phyloP scores from a whole-genome alignment of 2,329 filamentous ascomycete species.

The Penicillium sp. region DNA sequence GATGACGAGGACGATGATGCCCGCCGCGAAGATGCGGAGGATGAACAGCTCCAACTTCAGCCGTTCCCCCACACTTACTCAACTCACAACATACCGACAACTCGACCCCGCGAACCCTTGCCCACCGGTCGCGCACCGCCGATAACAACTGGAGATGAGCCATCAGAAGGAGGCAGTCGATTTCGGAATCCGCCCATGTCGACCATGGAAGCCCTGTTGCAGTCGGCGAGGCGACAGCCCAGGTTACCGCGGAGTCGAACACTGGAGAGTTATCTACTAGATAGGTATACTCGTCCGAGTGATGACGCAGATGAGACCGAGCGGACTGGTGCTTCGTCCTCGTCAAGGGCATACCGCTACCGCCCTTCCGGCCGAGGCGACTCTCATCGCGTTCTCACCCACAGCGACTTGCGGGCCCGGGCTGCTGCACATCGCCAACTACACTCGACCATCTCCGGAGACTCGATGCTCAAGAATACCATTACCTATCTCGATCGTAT shows the following conservation, averaged over 20 bases:
- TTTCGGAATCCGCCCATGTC: slow-evolving; percentile 25
- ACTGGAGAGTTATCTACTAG: slow-evolving; percentile 39
- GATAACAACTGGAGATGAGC: slow-evolving; percentile 14
- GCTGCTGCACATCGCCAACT: slow-evolving; percentile 35
- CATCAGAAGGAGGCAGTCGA: slow-evolving; percentile 22
- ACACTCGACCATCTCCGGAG: slow-evolving; percentile 32
- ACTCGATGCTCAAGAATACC: slow-evolving; percentile 50
- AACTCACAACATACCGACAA: slow-evolving; percentile 23
- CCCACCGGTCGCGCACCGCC: slow-evolving; percentile 16
- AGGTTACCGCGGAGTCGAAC: slow-evolving; percentile 36
- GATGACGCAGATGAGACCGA: slow-evolving; percentile 26
- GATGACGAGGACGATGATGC: slow-evolving; percentile 30
- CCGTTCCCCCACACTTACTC: slow-evolving; percentile 24
- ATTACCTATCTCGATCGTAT: slow-evolving; percentile 59
- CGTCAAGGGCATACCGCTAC: slow-evolving; percentile 30
- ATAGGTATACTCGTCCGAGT: slow-evolving; percentile 28
- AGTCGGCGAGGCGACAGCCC: slow-evolving; percentile 39
- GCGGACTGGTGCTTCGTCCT: slow-evolving; percentile 11
- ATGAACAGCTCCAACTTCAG: slow-evolving; percentile 29
- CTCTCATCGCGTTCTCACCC: slow-evolving; percentile 26
- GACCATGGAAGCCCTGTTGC: slow-evolving; percentile 38
- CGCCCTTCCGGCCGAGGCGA: slow-evolving; percentile 29
- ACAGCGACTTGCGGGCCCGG: slow-evolving; percentile 34
- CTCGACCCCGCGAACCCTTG: slow-evolving; percentile 26
- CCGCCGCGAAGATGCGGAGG: slow-evolving; percentile 23